Evolutionary conservation across 257 asterid species (phyloP).

Genomic region (Ophiorrhiza pumila): DNA sequence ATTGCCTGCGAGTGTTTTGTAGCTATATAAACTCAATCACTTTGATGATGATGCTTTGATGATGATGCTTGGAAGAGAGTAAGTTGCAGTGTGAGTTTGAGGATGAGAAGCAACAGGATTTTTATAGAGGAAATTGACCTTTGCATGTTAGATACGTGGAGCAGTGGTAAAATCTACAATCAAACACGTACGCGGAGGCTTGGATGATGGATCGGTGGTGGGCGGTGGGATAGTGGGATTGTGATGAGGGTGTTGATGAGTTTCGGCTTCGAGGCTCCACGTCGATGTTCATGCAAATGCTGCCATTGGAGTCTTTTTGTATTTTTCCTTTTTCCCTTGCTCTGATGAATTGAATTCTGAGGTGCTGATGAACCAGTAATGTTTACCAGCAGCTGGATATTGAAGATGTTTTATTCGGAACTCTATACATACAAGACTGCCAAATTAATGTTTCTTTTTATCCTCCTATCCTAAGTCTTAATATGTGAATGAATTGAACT

Average conservation of each 20-base stretch:
- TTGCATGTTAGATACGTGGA: constrained; percentile 20
- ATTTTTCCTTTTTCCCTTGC: background rate
- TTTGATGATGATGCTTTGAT: too few relatives aligned
- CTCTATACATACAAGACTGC: too few relatives aligned
- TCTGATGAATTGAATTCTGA: background rate
- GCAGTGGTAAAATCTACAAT: constrained; percentile 5
- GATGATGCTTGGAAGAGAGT: background rate
- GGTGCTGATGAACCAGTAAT: too few relatives aligned
- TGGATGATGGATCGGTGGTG: constrained; percentile 13
- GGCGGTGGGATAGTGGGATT: constrained; percentile 18
- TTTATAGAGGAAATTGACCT: constrained; percentile 13
- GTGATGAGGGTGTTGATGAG: background rate
- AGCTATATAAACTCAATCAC: too few relatives aligned
- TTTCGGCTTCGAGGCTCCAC: background rate
- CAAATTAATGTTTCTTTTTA: too few relatives aligned
- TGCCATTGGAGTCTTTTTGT: constrained; percentile 16
- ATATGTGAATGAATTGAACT: too few relatives aligned
- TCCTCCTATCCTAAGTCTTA: too few relatives aligned
- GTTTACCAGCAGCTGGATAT: too few relatives aligned
- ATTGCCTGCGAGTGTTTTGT: too few relatives aligned
- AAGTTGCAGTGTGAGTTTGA: background rate
- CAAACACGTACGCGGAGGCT: too few relatives aligned
- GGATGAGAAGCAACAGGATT: background rate
- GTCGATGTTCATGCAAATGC: constrained; percentile 19
- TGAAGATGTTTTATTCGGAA: too few relatives aligned